phyloP scores from a whole-genome alignment of 306 rosid species.

The Castanea mollissima region DNA sequence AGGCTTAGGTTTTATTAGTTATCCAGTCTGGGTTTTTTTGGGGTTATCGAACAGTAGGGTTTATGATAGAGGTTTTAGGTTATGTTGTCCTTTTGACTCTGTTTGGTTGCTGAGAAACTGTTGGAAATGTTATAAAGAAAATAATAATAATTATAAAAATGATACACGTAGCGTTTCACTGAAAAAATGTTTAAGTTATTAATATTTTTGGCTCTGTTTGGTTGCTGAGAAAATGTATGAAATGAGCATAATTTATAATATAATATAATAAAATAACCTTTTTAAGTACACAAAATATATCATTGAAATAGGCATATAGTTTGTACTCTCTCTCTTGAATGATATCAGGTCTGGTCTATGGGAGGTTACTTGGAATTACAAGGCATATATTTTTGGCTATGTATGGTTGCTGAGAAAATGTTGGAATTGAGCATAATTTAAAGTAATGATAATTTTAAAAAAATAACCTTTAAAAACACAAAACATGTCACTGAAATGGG shows the following conservation, averaged over 20 bases:
- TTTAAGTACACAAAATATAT: no score
- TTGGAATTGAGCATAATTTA: neutral
- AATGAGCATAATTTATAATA: neutral
- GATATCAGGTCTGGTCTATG: slow-evolving; percentile 49
- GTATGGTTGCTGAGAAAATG: neutral
- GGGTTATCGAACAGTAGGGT: slow-evolving; percentile 4
- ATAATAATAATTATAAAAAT: neutral
- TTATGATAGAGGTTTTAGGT: no score
- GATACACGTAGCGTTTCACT: no score
- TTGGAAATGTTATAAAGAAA: neutral
- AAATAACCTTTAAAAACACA: neutral
- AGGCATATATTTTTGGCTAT: slow-evolving; percentile 16
- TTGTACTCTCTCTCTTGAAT: neutral
- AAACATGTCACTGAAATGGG: neutral
- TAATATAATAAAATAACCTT: no score
- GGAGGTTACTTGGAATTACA: slow-evolving; percentile 38
- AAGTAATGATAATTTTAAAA: neutral
- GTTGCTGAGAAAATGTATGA: neutral
- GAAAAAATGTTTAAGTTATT: neutral
- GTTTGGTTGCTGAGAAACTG: slow-evolving; percentile 1
- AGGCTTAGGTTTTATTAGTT: neutral
- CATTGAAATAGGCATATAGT: neutral
- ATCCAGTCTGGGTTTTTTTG: neutral
- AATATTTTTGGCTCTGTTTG: neutral
- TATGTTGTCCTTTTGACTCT: neutral